Percentiles rank a stretch among this genome's conserved stretches.
Evolutionary conservation across 1,284 basidiomycete species (phyloP).

Genomic region (Porodaedalea pini): DNA sequence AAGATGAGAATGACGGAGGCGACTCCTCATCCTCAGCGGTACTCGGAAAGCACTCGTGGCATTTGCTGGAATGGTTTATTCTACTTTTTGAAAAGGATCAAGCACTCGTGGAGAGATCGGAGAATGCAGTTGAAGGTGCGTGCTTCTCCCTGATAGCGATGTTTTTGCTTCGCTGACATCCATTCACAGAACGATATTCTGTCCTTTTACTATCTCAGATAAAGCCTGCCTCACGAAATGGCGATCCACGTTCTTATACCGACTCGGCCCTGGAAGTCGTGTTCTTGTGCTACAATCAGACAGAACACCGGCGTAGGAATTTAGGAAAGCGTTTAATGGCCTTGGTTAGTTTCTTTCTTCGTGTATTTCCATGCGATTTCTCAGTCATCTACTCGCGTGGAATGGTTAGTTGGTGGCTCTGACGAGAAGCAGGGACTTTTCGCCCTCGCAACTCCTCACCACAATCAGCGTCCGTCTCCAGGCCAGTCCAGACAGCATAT

Average conservation of each 20-base stretch:
- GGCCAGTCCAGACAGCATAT: neutral
- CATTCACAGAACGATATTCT: conserved; percentile 49
- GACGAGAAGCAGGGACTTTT: conserved; percentile 41
- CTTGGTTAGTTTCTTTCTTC: conserved; percentile 37
- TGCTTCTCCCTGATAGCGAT: neutral
- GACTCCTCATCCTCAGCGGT: conserved; percentile 31
- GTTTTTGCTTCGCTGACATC: conserved; percentile 3
- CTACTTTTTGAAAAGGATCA: conserved; percentile 64
- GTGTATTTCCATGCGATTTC: neutral
- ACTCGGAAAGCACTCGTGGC: conserved; percentile 61
- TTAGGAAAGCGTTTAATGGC: conserved; percentile 50
- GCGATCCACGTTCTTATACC: conserved; percentile 52
- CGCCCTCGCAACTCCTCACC: conserved; percentile 5
- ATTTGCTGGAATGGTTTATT: conserved; percentile 61
- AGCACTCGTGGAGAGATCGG: conserved; percentile 24
- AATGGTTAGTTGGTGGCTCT: conserved; percentile 53
- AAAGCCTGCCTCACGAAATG: conserved; percentile 44
- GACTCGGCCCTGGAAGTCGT: conserved; percentile 54
- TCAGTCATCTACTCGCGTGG: neutral
- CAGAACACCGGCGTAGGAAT: conserved; percentile 35
- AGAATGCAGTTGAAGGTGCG: conserved; percentile 34
- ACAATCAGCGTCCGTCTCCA: conserved; percentile 9
- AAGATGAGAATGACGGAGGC: conserved; percentile 26
- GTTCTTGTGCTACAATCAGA: conserved; percentile 48
- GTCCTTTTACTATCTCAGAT: conserved; percentile 61